Conservation (phyloP, 225 moss, liverwort and hornwort genomes). For the Pseudoscleropodium purum region DNA sequence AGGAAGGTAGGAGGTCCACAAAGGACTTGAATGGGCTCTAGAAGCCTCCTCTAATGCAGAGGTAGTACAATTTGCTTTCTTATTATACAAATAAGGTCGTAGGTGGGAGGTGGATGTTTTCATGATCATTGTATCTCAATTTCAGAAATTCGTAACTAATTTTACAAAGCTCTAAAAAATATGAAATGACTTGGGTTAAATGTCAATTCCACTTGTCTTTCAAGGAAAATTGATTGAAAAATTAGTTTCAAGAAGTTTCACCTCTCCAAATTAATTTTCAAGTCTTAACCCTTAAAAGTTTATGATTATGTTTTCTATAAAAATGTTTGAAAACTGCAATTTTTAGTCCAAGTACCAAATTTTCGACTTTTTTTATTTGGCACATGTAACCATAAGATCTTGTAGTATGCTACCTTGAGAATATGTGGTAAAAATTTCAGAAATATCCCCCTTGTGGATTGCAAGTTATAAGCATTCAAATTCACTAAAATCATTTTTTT, state of each 20-base stretch:
- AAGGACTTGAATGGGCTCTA: rapidly evolving
- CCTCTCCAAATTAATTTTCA: not conserved
- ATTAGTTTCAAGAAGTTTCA: not conserved
- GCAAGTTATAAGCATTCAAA: no score
- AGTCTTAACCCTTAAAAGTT: not conserved
- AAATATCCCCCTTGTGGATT: no score
- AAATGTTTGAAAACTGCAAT: no score
- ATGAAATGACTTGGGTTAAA: rapidly evolving
- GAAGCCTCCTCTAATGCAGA: rapidly evolving
- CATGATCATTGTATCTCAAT: not conserved
- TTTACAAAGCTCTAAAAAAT: not conserved
- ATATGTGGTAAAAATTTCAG: no score
- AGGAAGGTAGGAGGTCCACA: not conserved
- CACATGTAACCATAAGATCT: no score
- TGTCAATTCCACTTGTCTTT: not conserved
- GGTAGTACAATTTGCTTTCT: not conserved
- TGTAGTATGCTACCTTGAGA: no score
- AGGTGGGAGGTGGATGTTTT: no score
- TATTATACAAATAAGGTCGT: no score
- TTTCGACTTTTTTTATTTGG: no score
- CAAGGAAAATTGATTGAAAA: rapidly evolving
- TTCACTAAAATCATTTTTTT: no score
- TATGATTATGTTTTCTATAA: no score
- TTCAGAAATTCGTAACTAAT: not conserved
- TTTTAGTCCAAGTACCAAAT: no score